These are phyloP conservation scores for Ophiosphaerella korrae DNA, from an alignment of 2,329 filamentous ascomycete species.

Conservation along the genomic window DNA sequence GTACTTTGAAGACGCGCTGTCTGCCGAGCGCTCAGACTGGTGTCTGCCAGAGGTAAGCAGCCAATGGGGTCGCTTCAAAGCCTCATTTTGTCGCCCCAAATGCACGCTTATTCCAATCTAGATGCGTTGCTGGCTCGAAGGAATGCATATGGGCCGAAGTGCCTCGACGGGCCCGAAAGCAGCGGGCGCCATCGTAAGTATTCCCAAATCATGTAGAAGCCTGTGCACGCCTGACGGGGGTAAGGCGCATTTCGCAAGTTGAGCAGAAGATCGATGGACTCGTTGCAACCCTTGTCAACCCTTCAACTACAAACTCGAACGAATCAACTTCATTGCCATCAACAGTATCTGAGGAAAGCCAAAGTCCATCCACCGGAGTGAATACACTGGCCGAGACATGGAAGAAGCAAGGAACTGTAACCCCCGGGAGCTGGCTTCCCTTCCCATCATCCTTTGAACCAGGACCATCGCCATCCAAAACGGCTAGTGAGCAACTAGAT, in stretches of 20 bases:
- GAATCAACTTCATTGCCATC: background rate
- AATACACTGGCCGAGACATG: background rate
- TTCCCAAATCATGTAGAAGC: background rate
- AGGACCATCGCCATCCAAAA: constrained; percentile 6
- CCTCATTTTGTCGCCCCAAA: background rate
- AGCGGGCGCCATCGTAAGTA: constrained; percentile 41
- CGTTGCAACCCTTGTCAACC: constrained; percentile 35
- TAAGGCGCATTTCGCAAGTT: constrained; percentile 42
- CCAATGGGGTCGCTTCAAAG: background rate
- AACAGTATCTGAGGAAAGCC: background rate
- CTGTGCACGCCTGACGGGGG: background rate
- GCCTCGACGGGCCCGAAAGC: constrained; percentile 30
- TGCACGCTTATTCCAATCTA: constrained; percentile 10
- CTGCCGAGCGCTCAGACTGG: constrained; percentile 35
- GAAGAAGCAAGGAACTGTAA: constrained; percentile 5
- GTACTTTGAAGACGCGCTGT: constrained; percentile 42
- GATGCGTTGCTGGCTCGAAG: constrained; percentile 30
- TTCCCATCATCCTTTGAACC: constrained; percentile 31
- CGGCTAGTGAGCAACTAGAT: constrained; percentile 4
- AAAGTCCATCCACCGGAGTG: background rate
- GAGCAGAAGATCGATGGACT: constrained; percentile 45
- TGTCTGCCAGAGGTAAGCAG: constrained; percentile 36
- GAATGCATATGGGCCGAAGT: constrained; percentile 42
- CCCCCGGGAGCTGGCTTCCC: constrained; percentile 36
- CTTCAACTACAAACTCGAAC: background rate